Conservation (phyloP, 2,329 filamentous ascomycete species). For the Escovopsis sp. region DNA sequence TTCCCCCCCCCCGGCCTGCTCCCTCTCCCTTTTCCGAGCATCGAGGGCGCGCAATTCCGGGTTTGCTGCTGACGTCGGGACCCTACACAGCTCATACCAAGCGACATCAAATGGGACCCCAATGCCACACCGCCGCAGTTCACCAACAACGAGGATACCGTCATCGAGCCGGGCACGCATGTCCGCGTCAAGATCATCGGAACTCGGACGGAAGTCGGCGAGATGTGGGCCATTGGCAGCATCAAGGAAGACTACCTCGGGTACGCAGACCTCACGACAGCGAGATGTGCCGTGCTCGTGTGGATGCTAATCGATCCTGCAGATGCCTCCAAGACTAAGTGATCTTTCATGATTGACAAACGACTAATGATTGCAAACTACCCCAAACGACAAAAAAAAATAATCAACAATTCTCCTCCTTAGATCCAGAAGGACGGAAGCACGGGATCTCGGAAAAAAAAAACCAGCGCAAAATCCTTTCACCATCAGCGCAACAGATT, state of each 20-base stretch:
- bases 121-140: constrained; percentile 95
- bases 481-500: no score
- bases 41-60: no score
- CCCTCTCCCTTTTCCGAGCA: no score
- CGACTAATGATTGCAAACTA: no score
- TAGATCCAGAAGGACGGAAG: no score
- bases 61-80: no score
- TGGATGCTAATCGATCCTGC: constrained; percentile 2
- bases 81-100: constrained; percentile 72
- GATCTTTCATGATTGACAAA: no score
- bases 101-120: constrained; percentile 84
- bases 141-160: constrained; percentile 85
- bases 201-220: constrained; percentile 80
- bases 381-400: no score
- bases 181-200: constrained; percentile 91
- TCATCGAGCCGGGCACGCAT: constrained; percentile 87
- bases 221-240: constrained; percentile 93
- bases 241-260: constrained; percentile 76
- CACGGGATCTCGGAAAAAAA: no score
- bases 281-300: constrained; percentile 11
- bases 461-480: no score
- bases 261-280: constrained; percentile 25
- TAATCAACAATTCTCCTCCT: no score
- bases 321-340: constrained; percentile 11
- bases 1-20: constrained; percentile 9